phyloP scores from a whole-genome alignment of 306 rosid genomes.

The Glycyrrhiza uralensis region DNA sequence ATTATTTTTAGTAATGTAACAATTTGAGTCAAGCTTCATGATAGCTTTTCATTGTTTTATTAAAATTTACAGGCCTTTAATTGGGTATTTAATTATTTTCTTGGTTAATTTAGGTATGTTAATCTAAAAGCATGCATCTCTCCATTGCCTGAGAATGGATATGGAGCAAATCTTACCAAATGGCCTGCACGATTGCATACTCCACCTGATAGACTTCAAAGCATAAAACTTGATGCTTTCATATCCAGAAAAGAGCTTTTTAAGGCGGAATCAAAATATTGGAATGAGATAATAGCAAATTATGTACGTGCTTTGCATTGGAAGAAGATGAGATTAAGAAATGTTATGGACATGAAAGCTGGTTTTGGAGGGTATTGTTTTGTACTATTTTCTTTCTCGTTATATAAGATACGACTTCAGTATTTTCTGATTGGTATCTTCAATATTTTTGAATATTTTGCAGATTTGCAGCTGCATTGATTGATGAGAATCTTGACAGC shows the following conservation, averaged over 20 bases:
- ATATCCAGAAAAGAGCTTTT: conserved; percentile 89
- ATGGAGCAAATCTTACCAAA: conserved; percentile 53
- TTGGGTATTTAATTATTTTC: conserved; percentile 22
- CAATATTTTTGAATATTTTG: conserved; percentile 19
- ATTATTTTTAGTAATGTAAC: neutral
- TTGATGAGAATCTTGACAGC: conserved; percentile 51
- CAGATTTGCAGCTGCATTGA: conserved; percentile 86
- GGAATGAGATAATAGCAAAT: conserved; percentile 60
- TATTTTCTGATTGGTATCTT: conserved; percentile 19
- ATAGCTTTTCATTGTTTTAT: neutral
- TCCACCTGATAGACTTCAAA: conserved; percentile 86
- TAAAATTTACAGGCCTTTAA: neutral
- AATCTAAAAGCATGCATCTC: conserved; percentile 79
- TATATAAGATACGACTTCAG: neutral
- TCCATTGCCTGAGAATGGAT: conserved; percentile 74
- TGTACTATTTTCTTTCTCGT: conserved; percentile 3
- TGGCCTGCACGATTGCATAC: conserved; percentile 88
- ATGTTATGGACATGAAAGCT: conserved; percentile 95
- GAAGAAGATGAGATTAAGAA: conserved; percentile 74
- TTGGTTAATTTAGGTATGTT: conserved; percentile 57
- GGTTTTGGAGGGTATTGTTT: conserved; percentile 87
- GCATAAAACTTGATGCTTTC: conserved; percentile 73
- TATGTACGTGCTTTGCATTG: conserved; percentile 60
- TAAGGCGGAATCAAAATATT: conserved; percentile 84
- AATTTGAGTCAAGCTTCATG: neutral